phyloP scores from a whole-genome alignment of 495 filamentous ascomycete species.

The Neurospora terricola region DNA sequence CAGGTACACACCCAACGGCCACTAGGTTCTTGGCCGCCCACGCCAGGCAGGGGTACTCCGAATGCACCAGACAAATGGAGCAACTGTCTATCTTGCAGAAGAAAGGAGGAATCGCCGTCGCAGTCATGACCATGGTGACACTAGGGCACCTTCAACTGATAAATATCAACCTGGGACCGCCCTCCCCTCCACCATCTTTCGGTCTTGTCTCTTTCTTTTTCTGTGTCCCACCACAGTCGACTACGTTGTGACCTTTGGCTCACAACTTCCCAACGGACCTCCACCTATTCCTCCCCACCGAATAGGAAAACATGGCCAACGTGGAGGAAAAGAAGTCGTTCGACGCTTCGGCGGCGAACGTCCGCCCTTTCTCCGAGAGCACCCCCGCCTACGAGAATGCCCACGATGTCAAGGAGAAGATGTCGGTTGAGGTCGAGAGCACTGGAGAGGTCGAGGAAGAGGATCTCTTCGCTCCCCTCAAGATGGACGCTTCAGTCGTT shows the following conservation, averaged over 20 bases:
- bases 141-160: neutral
- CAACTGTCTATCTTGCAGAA: neutral
- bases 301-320: conserved; percentile 13
- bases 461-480: conserved; percentile 37
- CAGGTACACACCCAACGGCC: neutral
- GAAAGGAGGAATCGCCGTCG: neutral
- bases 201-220: neutral
- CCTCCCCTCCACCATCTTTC: neutral
- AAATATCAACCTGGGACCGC: neutral
- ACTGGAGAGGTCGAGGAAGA: conserved; percentile 20
- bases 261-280: neutral
- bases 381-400: conserved; percentile 14
- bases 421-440: conserved; percentile 10
- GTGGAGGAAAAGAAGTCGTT: conserved; percentile 12
- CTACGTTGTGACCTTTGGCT: neutral
- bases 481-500: conserved; percentile 31
- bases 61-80: neutral
- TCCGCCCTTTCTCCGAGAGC: conserved; percentile 20
- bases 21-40: neutral
- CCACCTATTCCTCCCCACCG: neutral
- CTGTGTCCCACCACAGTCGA: neutral
- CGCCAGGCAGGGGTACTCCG: neutral
- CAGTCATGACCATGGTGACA: neutral
- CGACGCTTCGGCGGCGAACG: conserved; percentile 5
- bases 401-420: conserved; percentile 13